Conservation (phyloP, 768 basidiomycete genomes). For the Macrolepiota albuminosa region DNA sequence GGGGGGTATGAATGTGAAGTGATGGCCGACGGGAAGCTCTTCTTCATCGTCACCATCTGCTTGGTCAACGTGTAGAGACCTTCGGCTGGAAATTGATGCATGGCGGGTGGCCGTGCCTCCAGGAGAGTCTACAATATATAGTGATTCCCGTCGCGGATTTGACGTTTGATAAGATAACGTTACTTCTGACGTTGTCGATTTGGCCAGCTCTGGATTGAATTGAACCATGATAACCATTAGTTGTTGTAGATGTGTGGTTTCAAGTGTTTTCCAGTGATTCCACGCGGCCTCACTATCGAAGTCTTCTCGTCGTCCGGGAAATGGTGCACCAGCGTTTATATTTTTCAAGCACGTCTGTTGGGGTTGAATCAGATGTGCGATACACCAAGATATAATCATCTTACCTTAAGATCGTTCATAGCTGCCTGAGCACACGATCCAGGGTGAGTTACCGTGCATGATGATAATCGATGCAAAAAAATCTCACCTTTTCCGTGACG, state of each 20-base stretch:
- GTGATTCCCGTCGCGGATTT: conserved; percentile 51
- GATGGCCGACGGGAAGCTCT: conserved; percentile 64
- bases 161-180: conserved; percentile 39
- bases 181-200: conserved; percentile 61
- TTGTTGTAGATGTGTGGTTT: conserved; percentile 82
- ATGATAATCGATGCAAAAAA: background rate
- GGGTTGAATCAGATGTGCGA: conserved; percentile 10
- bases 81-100: conserved; percentile 62
- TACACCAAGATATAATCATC: conserved; percentile 1
- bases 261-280: conserved; percentile 76
- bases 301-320: conserved; percentile 84
- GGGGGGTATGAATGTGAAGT: conserved; percentile 89
- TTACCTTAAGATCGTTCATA: conserved; percentile 80
- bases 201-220: conserved; percentile 81
- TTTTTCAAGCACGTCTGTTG: conserved; percentile 84
- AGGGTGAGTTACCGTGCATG: background rate
- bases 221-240: conserved; percentile 85
- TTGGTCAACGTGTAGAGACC: conserved; percentile 45
- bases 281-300: conserved; percentile 82
- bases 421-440: conserved; percentile 53
- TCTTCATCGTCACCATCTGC: conserved; percentile 55
- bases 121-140: conserved; percentile 44
- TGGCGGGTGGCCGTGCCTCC: conserved; percentile 38
- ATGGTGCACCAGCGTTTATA: conserved; percentile 76
- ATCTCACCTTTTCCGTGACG: conserved; percentile 71